A percentile compares a stretch with the other conserved stretches of the same genome.
These are phyloP conservation scores for Hydnum rufescens DNA, from an alignment of 768 basidiomycete species.

Conservation along the genomic window DNA sequence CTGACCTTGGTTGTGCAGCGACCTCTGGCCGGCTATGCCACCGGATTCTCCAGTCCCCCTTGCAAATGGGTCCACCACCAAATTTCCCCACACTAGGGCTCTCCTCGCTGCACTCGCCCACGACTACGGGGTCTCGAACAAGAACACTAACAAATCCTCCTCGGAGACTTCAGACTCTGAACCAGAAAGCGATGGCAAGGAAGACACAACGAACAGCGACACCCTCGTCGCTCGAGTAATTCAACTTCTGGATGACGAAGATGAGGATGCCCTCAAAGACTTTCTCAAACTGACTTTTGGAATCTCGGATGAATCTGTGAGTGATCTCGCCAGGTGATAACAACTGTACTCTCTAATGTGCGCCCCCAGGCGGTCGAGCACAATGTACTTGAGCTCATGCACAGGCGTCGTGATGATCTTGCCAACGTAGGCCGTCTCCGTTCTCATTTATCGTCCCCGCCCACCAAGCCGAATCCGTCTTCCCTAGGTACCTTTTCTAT, in stretches of 20 bases:
- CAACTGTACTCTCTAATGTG: neutral
- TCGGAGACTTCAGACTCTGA: constrained; percentile 23
- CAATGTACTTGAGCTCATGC: constrained; percentile 85
- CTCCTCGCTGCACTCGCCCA: constrained; percentile 57
- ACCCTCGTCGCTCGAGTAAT: constrained; percentile 54
- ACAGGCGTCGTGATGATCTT: constrained; percentile 75
- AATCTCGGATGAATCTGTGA: constrained; percentile 38
- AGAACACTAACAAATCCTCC: constrained; percentile 18
- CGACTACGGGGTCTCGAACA: constrained; percentile 33
- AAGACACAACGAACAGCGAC: constrained; percentile 29
- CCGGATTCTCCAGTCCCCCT: too few species aligned
- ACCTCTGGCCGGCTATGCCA: too few species aligned
- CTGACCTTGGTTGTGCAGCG: too few species aligned
- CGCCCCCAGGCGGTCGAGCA: constrained; percentile 36
- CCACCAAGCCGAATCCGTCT: neutral
- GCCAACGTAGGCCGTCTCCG: constrained; percentile 30
- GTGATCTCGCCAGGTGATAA: constrained; percentile 13
- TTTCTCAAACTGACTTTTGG: constrained; percentile 51
- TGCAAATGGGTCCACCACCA: too few species aligned
- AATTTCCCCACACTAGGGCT: constrained; percentile 68
- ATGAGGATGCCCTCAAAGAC: constrained; percentile 68
- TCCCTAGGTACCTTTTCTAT: constrained; percentile 37
- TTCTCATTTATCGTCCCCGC: neutral
- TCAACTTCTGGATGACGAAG: constrained; percentile 52
- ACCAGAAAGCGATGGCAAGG: constrained; percentile 26